Percentiles rank a stretch among this genome's conserved stretches.
These are phyloP conservation scores for Brassica hybrid DNA, from an alignment of 441 rosid species.

Conservation along the genomic window DNA sequence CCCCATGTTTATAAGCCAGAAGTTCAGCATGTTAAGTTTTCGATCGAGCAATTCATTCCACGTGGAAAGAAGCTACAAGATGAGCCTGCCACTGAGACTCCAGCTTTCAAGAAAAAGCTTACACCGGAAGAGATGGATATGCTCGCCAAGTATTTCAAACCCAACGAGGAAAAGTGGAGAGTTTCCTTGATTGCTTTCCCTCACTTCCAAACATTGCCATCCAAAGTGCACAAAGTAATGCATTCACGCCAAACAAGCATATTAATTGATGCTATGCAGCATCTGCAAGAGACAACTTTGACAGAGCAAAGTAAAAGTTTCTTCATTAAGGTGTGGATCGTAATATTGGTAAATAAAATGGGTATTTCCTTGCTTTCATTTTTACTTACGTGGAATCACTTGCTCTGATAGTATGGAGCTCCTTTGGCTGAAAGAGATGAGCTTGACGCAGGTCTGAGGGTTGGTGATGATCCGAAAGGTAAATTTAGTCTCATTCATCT, in stretches of 20 bases:
- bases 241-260: conserved; percentile 83
- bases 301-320: conserved; percentile 45
- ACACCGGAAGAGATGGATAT: conserved; percentile 58
- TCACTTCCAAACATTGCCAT: conserved; percentile 81
- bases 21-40: conserved; percentile 75
- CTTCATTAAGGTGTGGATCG: conserved; percentile 58
- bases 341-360: conserved; percentile 25
- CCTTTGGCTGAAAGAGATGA: conserved; percentile 49
- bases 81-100: conserved; percentile 44
- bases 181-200: conserved; percentile 96
- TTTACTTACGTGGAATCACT: conserved; percentile 34
- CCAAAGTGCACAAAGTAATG: conserved; percentile 78
- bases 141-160: conserved; percentile 73
- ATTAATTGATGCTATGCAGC: conserved; percentile 88
- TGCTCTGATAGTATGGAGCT: conserved; percentile 47
- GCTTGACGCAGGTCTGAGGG: conserved; percentile 37
- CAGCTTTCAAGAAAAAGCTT: conserved; percentile 53
- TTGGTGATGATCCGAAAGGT: conserved; percentile 53
- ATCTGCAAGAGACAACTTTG: conserved; percentile 65
- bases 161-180: conserved; percentile 56
- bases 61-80: conserved; percentile 79
- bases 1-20: conserved; percentile 90
- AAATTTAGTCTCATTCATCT: conserved; percentile 19
- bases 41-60: conserved; percentile 75
- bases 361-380: conserved; percentile 10